These are phyloP conservation scores for Metarhizium album DNA, from an alignment of 2,329 filamentous ascomycete species.

Conservation along the genomic window DNA sequence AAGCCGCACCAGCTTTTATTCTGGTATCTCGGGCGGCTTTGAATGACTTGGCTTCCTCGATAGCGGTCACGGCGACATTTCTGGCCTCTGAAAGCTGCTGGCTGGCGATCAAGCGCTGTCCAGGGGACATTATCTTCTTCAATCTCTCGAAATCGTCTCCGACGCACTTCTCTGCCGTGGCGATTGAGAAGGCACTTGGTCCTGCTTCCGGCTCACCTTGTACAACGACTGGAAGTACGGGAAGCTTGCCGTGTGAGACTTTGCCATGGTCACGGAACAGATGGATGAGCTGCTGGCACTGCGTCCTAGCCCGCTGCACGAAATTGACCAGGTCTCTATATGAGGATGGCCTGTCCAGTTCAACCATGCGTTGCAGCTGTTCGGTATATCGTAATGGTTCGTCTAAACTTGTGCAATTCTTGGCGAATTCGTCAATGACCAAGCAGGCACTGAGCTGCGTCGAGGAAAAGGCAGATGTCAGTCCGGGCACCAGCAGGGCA, in stretches of 20 bases:
- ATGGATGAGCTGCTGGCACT: slow-evolving; percentile 82
- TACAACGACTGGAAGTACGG: slow-evolving; percentile 76
- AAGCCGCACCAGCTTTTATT: slow-evolving; percentile 76
- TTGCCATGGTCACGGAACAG: slow-evolving; percentile 88
- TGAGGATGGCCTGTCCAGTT: slow-evolving; percentile 66
- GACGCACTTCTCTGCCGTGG: slow-evolving; percentile 80
- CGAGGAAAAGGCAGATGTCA: slow-evolving; percentile 68
- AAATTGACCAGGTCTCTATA: slow-evolving; percentile 89
- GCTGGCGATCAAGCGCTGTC: slow-evolving; percentile 73
- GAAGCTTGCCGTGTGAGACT: slow-evolving; percentile 63
- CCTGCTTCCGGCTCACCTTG: slow-evolving; percentile 89
- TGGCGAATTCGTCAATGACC: slow-evolving; percentile 81
- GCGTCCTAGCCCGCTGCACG: slow-evolving; percentile 78
- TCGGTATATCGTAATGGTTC: slow-evolving; percentile 42
- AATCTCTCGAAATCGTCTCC: slow-evolving; percentile 77
- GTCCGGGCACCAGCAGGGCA: slow-evolving; percentile 50
- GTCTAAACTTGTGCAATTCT: slow-evolving; percentile 37
- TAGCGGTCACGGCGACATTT: slow-evolving; percentile 56
- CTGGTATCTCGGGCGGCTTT: slow-evolving; percentile 79
- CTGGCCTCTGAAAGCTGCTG: slow-evolving; percentile 72
- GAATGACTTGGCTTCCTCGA: slow-evolving; percentile 67
- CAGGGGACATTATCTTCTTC: slow-evolving; percentile 79
- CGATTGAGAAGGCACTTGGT: slow-evolving; percentile 81
- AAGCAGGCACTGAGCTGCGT: slow-evolving; percentile 77
- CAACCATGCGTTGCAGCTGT: slow-evolving; percentile 63